phyloP scores from a whole-genome alignment of 2,329 filamentous ascomycete genomes.

The Sclerotinia subarctica region DNA sequence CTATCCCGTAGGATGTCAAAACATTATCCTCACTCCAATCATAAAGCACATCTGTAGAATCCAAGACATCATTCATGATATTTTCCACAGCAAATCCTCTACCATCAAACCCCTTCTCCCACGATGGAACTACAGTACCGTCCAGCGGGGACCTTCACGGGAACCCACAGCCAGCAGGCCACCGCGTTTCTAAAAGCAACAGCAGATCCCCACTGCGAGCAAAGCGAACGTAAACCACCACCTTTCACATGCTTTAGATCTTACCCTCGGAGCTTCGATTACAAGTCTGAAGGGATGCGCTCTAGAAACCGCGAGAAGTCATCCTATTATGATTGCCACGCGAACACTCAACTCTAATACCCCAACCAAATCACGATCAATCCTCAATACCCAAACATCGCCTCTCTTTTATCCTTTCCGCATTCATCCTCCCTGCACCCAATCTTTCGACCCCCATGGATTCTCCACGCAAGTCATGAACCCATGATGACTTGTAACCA shows the following conservation, averaged over 20 bases:
- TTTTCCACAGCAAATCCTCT: background rate
- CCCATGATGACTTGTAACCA: too few relatives aligned
- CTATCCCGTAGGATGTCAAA: background rate
- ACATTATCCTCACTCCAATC: background rate
- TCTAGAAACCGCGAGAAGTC: too few relatives aligned
- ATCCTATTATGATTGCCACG: background rate
- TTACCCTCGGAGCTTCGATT: background rate
- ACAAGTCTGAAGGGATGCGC: background rate
- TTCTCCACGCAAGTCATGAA: background rate
- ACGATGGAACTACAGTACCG: rapidly evolving
- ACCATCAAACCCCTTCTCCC: background rate
- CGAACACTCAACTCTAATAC: too few relatives aligned
- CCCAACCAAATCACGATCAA: background rate
- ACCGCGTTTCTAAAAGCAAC: background rate
- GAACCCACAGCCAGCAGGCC: background rate
- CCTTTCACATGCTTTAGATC: background rate
- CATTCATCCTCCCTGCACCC: background rate
- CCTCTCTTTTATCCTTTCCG: background rate
- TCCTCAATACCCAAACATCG: background rate
- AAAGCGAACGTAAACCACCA: background rate
- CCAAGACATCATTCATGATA: background rate
- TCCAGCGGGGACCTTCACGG: background rate
- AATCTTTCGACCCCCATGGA: background rate
- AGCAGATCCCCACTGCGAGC: background rate
- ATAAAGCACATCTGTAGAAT: too few relatives aligned